Evolutionary conservation across 2,329 filamentous ascomycete genomes (phyloP), one percentile per base, ranked within the genome.

Genomic region (Beauveria sp.): DNA sequence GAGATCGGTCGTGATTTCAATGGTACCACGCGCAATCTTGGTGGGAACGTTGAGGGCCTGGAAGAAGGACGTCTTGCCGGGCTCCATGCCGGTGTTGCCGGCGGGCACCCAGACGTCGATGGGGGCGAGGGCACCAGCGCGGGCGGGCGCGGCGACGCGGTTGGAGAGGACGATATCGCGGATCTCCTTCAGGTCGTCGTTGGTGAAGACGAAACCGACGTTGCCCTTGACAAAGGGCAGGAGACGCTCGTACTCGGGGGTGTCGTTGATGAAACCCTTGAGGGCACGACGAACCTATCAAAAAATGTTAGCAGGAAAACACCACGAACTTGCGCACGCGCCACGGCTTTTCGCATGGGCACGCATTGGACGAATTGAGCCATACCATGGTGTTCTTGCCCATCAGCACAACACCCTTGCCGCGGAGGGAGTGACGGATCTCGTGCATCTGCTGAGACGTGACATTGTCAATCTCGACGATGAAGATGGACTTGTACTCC

Each of bases 1-100:
- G 73, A 99, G 85, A 77, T 99, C 94, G 73, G 88, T 84, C 67
- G 92, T 97, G 77, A 99, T 99, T 91, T 99, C 94, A 82, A 99
- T 99, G 82, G 94, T 99, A 96, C 94, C 96, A 96, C 94, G 94
- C 77, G 94, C 94, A 83, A 99, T 99, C 92, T 99, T 99, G 87
- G 94, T 99, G 77, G 94, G 94, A 77, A 99, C 92, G 91, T 93
- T 93, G 81, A 99, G 94, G 74, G 94, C 94, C 89, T 99, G 94
- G 92, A 99, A 99, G 92, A 99, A 99, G 77, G 94, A 97, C 75
- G 94, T 99, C 90, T 99, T 99, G 80, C 96, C 96, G 77, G 94
- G 96, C 81, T 99, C 94, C 94, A 99, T 99, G 83, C 94, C 94
- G 74, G 94, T 99, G 90, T 99, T 99, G 81, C 94, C 94, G 71